Conservation (phyloP, 768 basidiomycete genomes). For the Tylopilus intermedius region DNA sequence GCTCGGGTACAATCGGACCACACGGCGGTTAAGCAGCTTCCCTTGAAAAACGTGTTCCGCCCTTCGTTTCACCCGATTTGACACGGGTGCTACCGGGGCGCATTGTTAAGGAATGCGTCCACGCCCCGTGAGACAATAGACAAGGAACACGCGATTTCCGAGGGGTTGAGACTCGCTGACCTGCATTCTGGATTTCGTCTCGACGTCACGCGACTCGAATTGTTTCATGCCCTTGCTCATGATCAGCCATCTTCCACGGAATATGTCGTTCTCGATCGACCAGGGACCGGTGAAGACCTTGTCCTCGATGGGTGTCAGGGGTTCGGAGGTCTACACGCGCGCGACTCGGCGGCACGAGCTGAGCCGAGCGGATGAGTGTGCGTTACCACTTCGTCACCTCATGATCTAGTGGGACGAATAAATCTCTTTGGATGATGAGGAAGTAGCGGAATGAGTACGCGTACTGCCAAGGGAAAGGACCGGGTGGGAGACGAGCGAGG, state of each 20-base stretch:
- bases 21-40: too few species aligned
- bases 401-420: too few species aligned
- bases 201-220: conserved; percentile 11
- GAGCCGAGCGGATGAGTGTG: conserved; percentile 16
- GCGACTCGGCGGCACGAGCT: background rate
- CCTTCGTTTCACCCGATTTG: too few species aligned
- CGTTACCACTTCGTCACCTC: background rate
- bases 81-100: too few species aligned
- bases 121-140: too few species aligned
- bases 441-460: conserved; percentile 2
- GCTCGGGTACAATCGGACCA: too few species aligned
- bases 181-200: conserved; percentile 2
- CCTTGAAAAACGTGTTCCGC: too few species aligned
- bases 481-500: conserved; percentile 11
- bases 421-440: too few species aligned
- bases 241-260: conserved; percentile 18
- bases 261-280: conserved; percentile 4
- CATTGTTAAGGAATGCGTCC: too few species aligned
- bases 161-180: too few species aligned
- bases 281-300: conserved; percentile 6
- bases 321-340: conserved; percentile 11
- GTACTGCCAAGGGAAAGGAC: conserved; percentile 21
- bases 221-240: conserved; percentile 12
- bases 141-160: too few species aligned
- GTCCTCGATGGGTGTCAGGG: conserved; percentile 5